A percentile compares a stretch with the other conserved stretches of the same genome.
Conservation (phyloP, 1,139 yeast species). For the Candida buenavistaensis region DNA sequence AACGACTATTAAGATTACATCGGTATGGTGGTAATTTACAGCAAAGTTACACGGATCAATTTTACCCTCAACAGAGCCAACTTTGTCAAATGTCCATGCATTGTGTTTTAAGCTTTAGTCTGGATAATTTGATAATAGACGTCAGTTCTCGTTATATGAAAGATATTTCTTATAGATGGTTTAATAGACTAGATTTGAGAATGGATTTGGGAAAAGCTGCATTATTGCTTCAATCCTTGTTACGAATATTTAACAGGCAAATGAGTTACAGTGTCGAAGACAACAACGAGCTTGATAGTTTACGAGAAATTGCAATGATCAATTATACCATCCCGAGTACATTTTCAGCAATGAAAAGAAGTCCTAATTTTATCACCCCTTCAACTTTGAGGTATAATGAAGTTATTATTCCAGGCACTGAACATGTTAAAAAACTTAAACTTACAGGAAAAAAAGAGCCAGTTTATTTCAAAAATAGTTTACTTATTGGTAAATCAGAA, state of each 20-base stretch:
- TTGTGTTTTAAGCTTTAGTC: constrained; percentile 28
- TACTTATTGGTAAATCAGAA: constrained; percentile 35
- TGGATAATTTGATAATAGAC: constrained; percentile 24
- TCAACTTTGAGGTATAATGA: constrained; percentile 34
- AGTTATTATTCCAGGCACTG: constrained; percentile 17
- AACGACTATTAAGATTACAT: constrained; percentile 24
- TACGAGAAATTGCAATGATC: constrained; percentile 24
- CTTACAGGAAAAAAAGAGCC: constrained; percentile 18
- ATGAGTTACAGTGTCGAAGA: constrained; percentile 7
- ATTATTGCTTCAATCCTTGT: constrained; percentile 25
- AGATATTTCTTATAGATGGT: constrained; percentile 34
- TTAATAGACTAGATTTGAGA: constrained; percentile 30
- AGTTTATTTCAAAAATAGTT: constrained; percentile 25
- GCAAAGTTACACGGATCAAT: constrained; percentile 18
- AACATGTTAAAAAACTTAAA: constrained; percentile 18
- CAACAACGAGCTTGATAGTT: constrained; percentile 23
- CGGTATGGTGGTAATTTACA: constrained; percentile 15
- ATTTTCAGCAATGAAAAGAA: constrained; percentile 29
- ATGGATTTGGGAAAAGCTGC: constrained; percentile 31
- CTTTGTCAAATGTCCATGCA: constrained; percentile 37
- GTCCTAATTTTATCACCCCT: constrained; percentile 30
- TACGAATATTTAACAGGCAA: constrained; percentile 22
- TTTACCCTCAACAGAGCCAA: constrained; percentile 25
- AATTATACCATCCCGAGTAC: constrained; percentile 30
- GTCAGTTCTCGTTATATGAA: constrained; percentile 38